Evolutionary conservation across 768 basidiomycete genomes (phyloP).

Genomic region (Boletus eberwhitei): DNA sequence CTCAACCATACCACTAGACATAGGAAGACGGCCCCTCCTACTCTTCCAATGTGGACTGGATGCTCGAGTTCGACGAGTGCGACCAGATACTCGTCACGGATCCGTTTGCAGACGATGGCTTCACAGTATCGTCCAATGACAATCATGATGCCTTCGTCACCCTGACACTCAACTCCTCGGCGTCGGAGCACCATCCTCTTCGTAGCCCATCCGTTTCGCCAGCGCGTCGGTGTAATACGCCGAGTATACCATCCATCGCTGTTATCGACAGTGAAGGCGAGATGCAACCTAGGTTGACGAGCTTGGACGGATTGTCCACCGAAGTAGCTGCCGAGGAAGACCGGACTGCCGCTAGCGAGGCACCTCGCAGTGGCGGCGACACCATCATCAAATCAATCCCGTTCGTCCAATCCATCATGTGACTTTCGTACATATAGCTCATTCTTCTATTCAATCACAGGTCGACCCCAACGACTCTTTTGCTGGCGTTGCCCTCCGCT

Average conservation of each 20-base stretch:
- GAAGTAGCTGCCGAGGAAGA: not conserved
- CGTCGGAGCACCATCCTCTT: constrained; percentile 17
- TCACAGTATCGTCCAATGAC: not conserved
- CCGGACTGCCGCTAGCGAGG: not conserved
- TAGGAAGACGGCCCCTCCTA: constrained; percentile 4
- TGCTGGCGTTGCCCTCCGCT: constrained; percentile 83
- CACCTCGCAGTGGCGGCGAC: not conserved
- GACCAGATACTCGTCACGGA: constrained; percentile 21
- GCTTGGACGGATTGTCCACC: not conserved
- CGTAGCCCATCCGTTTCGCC: constrained; percentile 9
- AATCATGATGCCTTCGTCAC: not conserved
- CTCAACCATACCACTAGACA: not conserved
- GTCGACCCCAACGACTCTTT: constrained; percentile 74
- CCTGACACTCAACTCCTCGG: not conserved
- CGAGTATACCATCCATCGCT: not conserved
- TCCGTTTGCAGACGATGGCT: constrained; percentile 9
- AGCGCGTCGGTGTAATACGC: not conserved
- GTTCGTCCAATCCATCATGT: constrained; percentile 11
- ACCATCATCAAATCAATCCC: constrained; percentile 7
- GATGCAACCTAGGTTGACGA: constrained; percentile 4
- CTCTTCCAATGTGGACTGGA: constrained; percentile 24
- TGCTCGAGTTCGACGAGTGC: constrained; percentile 26
- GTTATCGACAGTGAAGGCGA: not conserved
- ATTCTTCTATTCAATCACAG: constrained; percentile 35
- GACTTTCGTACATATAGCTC: not conserved